Conservation (phyloP, 768 basidiomycete species). For the Pleurotus citrinopileatus region DNA sequence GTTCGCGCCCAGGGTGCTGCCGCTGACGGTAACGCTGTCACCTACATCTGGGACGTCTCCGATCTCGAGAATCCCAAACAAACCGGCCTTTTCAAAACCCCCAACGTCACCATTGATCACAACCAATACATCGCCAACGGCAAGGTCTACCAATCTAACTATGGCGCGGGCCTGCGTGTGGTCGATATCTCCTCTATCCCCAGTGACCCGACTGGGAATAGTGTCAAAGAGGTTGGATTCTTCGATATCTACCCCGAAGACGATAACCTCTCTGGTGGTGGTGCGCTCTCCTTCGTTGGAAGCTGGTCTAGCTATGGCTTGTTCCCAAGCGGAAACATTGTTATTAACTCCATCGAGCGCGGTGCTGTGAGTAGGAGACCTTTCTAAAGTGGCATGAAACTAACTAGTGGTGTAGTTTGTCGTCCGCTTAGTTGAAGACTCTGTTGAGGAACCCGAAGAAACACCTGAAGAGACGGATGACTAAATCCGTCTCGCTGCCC, state of each 20-base stretch:
- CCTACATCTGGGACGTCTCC: constrained; percentile 30
- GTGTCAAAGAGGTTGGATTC: constrained; percentile 6
- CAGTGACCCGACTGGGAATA: constrained; percentile 24
- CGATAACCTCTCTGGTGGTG: constrained; percentile 7
- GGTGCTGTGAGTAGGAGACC: not conserved
- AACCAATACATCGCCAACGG: constrained; percentile 26
- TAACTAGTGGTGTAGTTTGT: not conserved
- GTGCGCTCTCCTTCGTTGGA: constrained; percentile 11
- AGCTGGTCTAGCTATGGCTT: constrained; percentile 15
- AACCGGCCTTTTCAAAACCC: constrained; percentile 25
- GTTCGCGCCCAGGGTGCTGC: constrained; percentile 16
- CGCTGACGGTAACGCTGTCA: constrained; percentile 21
- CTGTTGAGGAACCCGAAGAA: not conserved
- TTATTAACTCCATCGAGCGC: constrained; percentile 17
- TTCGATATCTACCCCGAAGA: constrained; percentile 10
- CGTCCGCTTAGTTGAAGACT: not conserved
- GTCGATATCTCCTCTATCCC: constrained; percentile 25
- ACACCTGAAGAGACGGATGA: not conserved
- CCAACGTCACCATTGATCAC: constrained; percentile 24
- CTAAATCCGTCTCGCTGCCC: not conserved
- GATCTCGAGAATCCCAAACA: constrained; percentile 22
- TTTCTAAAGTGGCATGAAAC: not conserved
- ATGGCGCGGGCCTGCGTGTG: constrained; percentile 25
- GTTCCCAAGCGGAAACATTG: constrained; percentile 15
- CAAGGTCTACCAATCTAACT: constrained; percentile 26